phyloP scores from a whole-genome alignment of 176 grass and related monocot genomes.

The barley (Hordeum vulgare) region MorexV3_pseudomolecules_assembly NC_058522.1:469683409-469683908 shows the following conservation, averaged over 20 bases:
- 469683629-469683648: constrained; percentile 77
- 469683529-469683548: constrained; percentile 91
- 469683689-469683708: constrained; percentile 18
- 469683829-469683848: constrained; percentile 63
- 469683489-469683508: constrained; percentile 85
- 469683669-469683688: constrained; percentile 62
- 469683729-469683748: constrained; percentile 62
- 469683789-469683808: constrained; percentile 69
- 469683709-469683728: constrained; percentile 56
- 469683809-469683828: constrained; percentile 52
- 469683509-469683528: constrained; percentile 92
- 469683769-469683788: constrained; percentile 65
- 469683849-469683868: constrained; percentile 55
- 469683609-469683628: constrained; percentile 90
- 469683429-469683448: constrained; percentile 56
- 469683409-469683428: constrained; percentile 75
- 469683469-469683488: constrained; percentile 91
- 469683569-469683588: constrained; percentile 59
- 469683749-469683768: constrained; percentile 65
- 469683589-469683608: constrained; percentile 63
- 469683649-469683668: constrained; percentile 87
- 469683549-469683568: constrained; percentile 85
- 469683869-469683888: constrained; percentile 28
- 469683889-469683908: constrained; percentile 1
- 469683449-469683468: constrained; percentile 79